Evolutionary conservation across 176 grass and related monocot species (phyloP).

Genomic region (Triticum monococcum): DNA sequence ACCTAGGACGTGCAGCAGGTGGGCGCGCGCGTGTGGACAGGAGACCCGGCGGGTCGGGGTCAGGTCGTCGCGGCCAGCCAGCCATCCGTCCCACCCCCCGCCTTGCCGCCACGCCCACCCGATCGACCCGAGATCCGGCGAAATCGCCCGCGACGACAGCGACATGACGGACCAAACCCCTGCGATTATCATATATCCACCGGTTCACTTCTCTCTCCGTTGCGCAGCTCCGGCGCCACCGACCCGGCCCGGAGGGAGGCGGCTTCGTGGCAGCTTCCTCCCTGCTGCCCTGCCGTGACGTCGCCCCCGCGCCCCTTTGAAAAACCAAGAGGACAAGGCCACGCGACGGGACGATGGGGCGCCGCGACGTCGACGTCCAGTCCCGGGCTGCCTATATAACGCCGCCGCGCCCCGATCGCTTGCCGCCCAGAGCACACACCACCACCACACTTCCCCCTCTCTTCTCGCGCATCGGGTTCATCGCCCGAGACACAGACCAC

Average conservation of each 20-base stretch:
- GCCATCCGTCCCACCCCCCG: not conserved
- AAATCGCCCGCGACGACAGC: not conserved
- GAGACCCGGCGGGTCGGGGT: not conserved
- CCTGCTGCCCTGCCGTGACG: not conserved
- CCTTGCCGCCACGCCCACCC: not conserved
- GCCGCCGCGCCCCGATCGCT: not conserved
- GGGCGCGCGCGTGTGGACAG: not conserved
- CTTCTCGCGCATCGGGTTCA: not conserved
- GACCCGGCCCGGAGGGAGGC: not conserved
- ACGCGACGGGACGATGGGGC: not conserved
- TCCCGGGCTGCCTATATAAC: not conserved
- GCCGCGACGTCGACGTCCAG: not conserved
- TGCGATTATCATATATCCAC: not conserved
- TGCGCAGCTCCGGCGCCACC: not conserved
- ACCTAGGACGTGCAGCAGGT: not conserved
- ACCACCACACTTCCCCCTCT: not conserved
- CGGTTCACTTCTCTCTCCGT: not conserved
- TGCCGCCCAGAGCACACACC: not conserved
- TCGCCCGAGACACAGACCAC: constrained; percentile 8
- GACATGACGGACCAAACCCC: not conserved
- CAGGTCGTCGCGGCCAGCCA: not conserved
- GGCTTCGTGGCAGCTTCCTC: not conserved
- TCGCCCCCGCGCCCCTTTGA: not conserved
- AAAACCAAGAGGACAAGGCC: not conserved
- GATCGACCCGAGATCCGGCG: not conserved